Percentiles rank a stretch among this genome's conserved stretches.
These are phyloP conservation scores for Pestalotiopsis sp. DNA, from an alignment of 2,329 filamentous ascomycete genomes.

Conservation along the genomic window DNA sequence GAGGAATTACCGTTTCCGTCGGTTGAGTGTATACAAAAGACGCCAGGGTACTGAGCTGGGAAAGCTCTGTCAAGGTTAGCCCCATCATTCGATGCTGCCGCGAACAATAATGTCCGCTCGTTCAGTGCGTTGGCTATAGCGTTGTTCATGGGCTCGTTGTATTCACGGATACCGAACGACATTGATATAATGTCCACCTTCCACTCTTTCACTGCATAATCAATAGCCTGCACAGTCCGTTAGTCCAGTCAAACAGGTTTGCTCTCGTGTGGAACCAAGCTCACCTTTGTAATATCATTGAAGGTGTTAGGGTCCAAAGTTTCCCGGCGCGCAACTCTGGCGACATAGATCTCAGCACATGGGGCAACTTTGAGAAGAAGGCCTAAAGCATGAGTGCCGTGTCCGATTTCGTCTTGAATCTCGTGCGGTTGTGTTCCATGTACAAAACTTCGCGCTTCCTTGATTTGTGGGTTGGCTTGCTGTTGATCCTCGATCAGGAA, in stretches of 20 bases:
- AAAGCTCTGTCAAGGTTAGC: neutral
- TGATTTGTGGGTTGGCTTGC: slow-evolving; percentile 20
- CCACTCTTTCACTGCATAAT: neutral
- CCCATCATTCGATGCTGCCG: neutral
- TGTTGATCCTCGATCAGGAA: slow-evolving; percentile 21
- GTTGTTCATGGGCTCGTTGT: neutral
- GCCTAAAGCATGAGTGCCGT: slow-evolving; percentile 32
- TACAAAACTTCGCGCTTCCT: slow-evolving; percentile 26
- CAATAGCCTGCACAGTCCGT: neutral
- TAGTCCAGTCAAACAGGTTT: neutral
- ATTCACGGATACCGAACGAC: neutral
- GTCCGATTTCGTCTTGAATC: slow-evolving; percentile 27
- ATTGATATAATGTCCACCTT: neutral
- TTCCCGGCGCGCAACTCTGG: slow-evolving; percentile 23
- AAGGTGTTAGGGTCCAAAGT: slow-evolving; percentile 15
- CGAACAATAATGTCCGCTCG: neutral
- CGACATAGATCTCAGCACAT: slow-evolving; percentile 32
- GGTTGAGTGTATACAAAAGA: neutral
- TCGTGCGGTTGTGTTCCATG: slow-evolving; percentile 20
- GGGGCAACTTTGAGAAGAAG: slow-evolving; percentile 30
- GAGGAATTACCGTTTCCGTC: neutral
- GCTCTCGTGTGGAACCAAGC: neutral
- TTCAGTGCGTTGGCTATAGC: neutral
- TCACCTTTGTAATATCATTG: slow-evolving; percentile 19
- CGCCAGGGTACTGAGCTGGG: neutral